Base-by-base conservation (phyloP, 257 asterid species). In the Fraxinus cuspidata region DNA sequence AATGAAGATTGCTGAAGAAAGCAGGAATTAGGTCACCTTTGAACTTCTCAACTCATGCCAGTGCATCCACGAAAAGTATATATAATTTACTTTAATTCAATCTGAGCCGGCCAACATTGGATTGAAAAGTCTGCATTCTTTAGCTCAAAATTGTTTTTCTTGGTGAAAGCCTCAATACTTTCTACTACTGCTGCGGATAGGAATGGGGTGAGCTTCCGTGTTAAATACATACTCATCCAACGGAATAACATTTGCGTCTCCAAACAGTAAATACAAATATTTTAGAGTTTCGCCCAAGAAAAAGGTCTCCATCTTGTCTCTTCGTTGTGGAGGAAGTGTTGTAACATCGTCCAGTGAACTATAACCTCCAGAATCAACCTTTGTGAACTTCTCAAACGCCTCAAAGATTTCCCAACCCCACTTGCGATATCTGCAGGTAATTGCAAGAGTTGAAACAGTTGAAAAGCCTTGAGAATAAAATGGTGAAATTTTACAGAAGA, bases 251-350 rank as follows among this genome's bases (percentile, higher is more conserved):
- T 83, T 63, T 31, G 70, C 87, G 34, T 86, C 89, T 44, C 89
- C 91, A 73, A 91, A 90, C 82, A 95, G 72, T 83, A 96, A 83
- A 77, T 93, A 93, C n/a, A 96, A 81, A 82, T 96, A 93, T 81
- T 96, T 96, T 37, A 93, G 88, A 2, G 99, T 96, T 86, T 95
- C 98, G 2, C 98, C 99, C 79, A 96, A 78, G 83, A 93, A 93
- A 83, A 96, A 93, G 13, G 98, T 90, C 89, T 96, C 97, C 97
- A 93, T 96, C 87, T 96, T 96, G 91, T 96, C 98, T 83, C 97
- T 87, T 87, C 85, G 89, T 49, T 31, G 91, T 10, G 97, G 92
- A 70, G 99, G 98, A 77, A 92, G 67, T 71, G 81, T 80, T 38
- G 96, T 96, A 73, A 90, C 99, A 83, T 96, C 97, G 51, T 92